Conservation (phyloP, 441 rosid species). For the Daphne laureola region DNA sequence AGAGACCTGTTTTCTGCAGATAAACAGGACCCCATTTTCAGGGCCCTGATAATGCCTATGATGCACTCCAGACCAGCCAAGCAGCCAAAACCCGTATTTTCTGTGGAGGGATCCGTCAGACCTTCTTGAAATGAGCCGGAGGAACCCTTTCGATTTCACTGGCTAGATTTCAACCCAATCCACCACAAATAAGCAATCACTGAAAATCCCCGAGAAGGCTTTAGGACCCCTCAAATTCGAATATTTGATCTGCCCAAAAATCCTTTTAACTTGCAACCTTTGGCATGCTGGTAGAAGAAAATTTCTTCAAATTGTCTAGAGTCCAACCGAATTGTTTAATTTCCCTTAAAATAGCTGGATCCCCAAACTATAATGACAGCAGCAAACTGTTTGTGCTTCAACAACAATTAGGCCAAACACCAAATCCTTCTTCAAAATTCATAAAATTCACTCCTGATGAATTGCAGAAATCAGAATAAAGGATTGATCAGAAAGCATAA, state of each 20-base stretch:
- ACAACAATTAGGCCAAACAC: conserved; percentile 16
- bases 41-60: conserved; percentile 92
- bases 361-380: conserved; percentile 1
- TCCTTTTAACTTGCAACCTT: not conserved
- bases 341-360: conserved; percentile 12
- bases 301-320: not conserved
- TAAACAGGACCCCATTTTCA: conserved; percentile 99
- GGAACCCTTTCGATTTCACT: conserved; percentile 12
- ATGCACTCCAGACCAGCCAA: conserved; percentile 97
- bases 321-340: not conserved
- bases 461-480: conserved; percentile 10
- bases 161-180: conserved; percentile 15
- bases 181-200: not conserved
- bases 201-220: not conserved
- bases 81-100: conserved; percentile 45
- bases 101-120: conserved; percentile 57
- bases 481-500: conserved; percentile 11
- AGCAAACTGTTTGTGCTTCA: conserved; percentile 11
- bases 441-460: conserved; percentile 7
- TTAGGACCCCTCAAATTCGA: not conserved
- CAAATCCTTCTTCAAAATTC: not conserved
- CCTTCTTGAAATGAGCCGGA: conserved; percentile 16
- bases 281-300: conserved; percentile 1
- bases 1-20: conserved; percentile 81
- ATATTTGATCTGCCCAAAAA: not conserved